These are phyloP conservation scores for Scytalidium sp. DNA, from an alignment of 2,329 filamentous ascomycete genomes.

Conservation along the genomic window DNA sequence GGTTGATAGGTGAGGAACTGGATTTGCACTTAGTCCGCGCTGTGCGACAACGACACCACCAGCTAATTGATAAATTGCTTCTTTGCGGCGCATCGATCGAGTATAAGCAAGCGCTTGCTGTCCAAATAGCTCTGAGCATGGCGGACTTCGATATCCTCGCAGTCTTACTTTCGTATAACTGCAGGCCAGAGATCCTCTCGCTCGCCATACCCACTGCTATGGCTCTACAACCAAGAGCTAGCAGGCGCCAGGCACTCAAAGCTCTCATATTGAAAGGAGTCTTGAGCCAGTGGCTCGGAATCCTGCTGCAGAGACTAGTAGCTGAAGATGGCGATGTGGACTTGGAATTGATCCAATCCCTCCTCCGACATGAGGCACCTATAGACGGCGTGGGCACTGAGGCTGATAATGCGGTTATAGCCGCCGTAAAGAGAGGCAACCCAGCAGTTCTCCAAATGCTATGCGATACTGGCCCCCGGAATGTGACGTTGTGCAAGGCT, in stretches of 20 bases:
- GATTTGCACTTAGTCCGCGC: too few species aligned
- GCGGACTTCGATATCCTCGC: too few species aligned
- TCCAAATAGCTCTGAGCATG: too few species aligned
- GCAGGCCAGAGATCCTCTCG: not conserved
- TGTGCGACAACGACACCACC: too few species aligned
- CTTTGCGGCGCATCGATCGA: too few species aligned
- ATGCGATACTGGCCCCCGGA: not conserved
- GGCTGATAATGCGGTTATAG: not conserved
- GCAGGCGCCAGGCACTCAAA: not conserved
- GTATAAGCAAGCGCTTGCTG: too few species aligned
- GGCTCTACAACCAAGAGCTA: not conserved
- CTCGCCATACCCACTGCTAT: not conserved
- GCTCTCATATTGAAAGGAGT: not conserved
- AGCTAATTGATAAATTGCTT: too few species aligned
- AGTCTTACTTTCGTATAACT: too few species aligned
- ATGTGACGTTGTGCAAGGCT: not conserved
- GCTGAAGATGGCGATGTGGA: not conserved
- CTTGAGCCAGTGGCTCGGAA: not conserved
- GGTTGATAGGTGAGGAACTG: too few species aligned
- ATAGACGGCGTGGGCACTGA: not conserved
- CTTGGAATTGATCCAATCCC: not conserved
- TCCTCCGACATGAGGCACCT: not conserved
- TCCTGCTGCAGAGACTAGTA: not conserved
- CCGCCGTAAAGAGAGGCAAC: not conserved
- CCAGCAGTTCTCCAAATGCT: not conserved